Conservation (phyloP, 495 filamentous ascomycete genomes). For the Aspergillus taichungensis region DNA sequence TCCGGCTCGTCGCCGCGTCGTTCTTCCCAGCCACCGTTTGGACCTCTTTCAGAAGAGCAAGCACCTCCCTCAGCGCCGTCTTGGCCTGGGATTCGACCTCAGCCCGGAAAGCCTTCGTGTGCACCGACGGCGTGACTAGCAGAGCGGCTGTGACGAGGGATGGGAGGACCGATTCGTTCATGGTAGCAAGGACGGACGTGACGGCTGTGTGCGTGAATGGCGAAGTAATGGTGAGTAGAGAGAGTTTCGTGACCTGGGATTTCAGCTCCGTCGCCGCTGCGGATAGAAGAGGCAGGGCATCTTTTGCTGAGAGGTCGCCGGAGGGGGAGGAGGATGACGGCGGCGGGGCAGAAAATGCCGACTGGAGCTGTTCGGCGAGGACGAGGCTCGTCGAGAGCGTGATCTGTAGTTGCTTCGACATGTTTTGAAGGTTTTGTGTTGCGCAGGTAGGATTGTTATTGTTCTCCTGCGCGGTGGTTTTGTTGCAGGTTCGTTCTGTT, state of each 20-base stretch:
- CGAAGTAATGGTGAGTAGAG: slow-evolving; percentile 71
- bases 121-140: slow-evolving; percentile 46
- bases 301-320: slow-evolving; percentile 23
- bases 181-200: slow-evolving; percentile 51
- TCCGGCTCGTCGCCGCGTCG: slow-evolving; percentile 15
- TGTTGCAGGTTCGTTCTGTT: neutral
- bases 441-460: neutral
- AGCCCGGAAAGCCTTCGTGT: slow-evolving; percentile 48
- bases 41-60: slow-evolving; percentile 27
- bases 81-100: slow-evolving; percentile 35
- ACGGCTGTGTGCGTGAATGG: slow-evolving; percentile 78
- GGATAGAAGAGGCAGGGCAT: slow-evolving; percentile 54
- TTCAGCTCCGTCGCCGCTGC: slow-evolving; percentile 58
- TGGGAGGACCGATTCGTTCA: slow-evolving; percentile 58
- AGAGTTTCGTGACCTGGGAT: slow-evolving; percentile 79
- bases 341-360: slow-evolving; percentile 20
- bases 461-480: neutral
- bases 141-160: slow-evolving; percentile 61
- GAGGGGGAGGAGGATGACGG: slow-evolving; percentile 6
- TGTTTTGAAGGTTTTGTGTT: no score
- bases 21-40: slow-evolving; percentile 19
- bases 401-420: slow-evolving; percentile 30
- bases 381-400: slow-evolving; percentile 23
- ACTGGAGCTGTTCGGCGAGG: slow-evolving; percentile 32
- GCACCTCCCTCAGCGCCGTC: slow-evolving; percentile 31